Base-by-base conservation (phyloP, 2,329 filamentous ascomycete species). In the Claviceps cyperi region DNA sequence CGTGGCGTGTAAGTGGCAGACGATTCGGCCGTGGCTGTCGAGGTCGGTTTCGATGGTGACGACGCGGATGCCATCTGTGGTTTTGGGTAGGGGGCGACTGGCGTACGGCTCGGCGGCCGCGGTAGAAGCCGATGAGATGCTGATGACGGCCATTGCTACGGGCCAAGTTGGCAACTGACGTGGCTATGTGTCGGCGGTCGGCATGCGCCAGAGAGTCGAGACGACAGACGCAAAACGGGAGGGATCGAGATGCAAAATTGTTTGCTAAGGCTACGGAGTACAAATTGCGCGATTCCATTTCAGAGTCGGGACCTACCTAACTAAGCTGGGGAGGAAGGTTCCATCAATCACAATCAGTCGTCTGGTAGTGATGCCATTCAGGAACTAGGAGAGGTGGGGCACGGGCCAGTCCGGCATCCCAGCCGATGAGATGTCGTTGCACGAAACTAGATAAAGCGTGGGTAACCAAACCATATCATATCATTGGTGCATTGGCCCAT, bases 41-140 rank as follows among this genome's bases (percentile, higher is more conserved):
- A 50, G 17, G 13, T 50, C 47, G 13, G 44, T 24, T 13, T 51
- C 50, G 19, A 53, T 43, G 24, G 47, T 51, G 13, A 53, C 50
- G 36, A 51, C 22, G n/a, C 52, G 52, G 45, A 53, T 53, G 52
- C 52, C 48, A 24, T 53, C 50, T 7, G 52, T 38, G 13, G 15
- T 46, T 11, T 45, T 13, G 36, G 50, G 45, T 15, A 53, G 35
- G 1, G 44, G 47, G 15, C 37, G 36, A n/a, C 45, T 48, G 44
- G 47, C 44, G 28, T 53, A 53, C 5, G 47, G 50, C 9, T 48
- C 50, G 44, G 36, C 24, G 15, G 28, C 7, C 22, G 37, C 17
- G 39, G 17, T 5, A 17, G 17, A 38, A 9, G 14, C 8, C 36
- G 35, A 37, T 4, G 17, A 15, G 9, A 11, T 36, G 7, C 39